A percentile compares a stretch with the other conserved stretches of the same genome.
These are phyloP conservation scores for Pleurozium schreberi DNA, from an alignment of 225 moss, liverwort and hornwort species.

Conservation along the genomic window DNA sequence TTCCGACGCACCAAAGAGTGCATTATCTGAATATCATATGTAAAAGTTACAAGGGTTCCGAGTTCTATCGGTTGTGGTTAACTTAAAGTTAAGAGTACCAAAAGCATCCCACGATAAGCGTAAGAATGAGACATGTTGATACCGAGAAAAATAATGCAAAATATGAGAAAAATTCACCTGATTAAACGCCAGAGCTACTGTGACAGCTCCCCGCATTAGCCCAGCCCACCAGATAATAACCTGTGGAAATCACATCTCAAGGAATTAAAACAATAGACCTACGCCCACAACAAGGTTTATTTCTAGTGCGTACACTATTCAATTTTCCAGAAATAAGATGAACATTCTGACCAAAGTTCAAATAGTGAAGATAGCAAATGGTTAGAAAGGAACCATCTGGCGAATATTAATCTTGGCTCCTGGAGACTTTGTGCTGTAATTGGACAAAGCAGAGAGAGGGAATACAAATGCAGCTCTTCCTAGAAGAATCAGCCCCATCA, in stretches of 20 bases:
- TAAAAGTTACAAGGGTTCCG: neutral
- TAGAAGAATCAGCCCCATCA: conserved; percentile 48
- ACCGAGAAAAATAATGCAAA: neutral
- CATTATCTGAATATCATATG: neutral
- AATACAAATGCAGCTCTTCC: conserved; percentile 87
- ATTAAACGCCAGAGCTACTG: conserved; percentile 80
- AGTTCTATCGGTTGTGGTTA: neutral
- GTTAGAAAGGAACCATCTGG: conserved; percentile 36
- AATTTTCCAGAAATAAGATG: neutral
- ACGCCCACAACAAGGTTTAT: neutral
- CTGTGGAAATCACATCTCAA: neutral
- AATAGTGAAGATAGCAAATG: neutral
- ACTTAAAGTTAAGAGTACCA: neutral
- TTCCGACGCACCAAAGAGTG: neutral
- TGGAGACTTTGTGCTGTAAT: conserved; percentile 49
- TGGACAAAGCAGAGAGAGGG: conserved; percentile 69
- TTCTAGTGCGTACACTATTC: neutral
- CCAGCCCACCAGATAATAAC: conserved; percentile 92
- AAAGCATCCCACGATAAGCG: neutral
- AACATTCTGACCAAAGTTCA: neutral
- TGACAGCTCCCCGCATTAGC: conserved; percentile 88
- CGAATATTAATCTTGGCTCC: conserved; percentile 40
- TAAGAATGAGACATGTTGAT: neutral
- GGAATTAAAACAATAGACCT: neutral
- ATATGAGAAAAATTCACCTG: conserved; percentile 19